Percentiles rank a stretch among this genome's conserved stretches.
Conservation (phyloP, 75 land plant genomes). For the Isoetes taiwanensis region DNA sequence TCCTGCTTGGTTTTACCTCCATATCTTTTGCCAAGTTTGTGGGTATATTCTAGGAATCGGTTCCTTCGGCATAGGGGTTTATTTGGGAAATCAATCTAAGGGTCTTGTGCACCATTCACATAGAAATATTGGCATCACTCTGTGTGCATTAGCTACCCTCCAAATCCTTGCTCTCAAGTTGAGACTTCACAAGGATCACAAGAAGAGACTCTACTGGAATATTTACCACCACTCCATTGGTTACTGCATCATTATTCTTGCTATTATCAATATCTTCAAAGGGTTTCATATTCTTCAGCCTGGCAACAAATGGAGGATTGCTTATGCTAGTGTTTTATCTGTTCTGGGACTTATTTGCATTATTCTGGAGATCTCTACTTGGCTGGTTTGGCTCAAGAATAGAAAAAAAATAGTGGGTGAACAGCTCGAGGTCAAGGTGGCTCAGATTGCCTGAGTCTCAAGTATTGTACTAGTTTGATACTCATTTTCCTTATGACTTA, state of each 20-base stretch:
- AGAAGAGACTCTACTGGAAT: constrained; percentile 52
- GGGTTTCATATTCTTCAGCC: constrained; percentile 48
- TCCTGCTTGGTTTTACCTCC: constrained; percentile 74
- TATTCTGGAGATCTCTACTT: constrained; percentile 56
- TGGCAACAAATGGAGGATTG: constrained; percentile 34
- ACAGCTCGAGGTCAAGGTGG: no score
- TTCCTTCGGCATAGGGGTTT: constrained; percentile 58
- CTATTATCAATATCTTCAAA: constrained; percentile 71
- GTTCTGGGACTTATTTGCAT: constrained; percentile 40
- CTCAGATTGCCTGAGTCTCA: no score
- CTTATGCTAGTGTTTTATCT: constrained; percentile 40
- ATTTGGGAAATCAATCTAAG: constrained; percentile 28
- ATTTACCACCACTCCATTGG: constrained; percentile 90
- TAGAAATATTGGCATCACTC: constrained; percentile 56
- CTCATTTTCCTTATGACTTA: no score
- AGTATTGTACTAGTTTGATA: no score
- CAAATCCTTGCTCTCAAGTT: constrained; percentile 33
- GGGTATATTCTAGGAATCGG: constrained; percentile 56
- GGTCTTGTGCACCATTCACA: constrained; percentile 25
- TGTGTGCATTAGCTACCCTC: constrained; percentile 43
- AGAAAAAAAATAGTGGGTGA: no score
- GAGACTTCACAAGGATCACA: constrained; percentile 24
- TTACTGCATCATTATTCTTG: constrained; percentile 52
- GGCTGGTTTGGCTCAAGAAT: constrained; percentile 67
- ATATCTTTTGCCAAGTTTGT: constrained; percentile 40